Conservation (phyloP, 257 asterid genomes). For the Lantana camara region DNA sequence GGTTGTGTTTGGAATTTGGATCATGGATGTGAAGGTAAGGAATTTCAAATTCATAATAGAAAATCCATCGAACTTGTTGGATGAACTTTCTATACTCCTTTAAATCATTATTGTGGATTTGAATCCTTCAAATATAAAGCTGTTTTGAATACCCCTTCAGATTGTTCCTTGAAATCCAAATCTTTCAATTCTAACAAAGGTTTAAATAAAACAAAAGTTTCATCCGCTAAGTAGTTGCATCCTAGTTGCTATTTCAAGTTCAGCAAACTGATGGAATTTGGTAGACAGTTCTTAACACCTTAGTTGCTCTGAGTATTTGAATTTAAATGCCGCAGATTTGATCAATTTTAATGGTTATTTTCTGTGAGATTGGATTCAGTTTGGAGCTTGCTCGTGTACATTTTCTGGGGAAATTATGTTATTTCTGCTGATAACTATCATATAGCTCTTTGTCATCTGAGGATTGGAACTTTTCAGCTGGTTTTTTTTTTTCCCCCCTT, state of each 20-base stretch:
- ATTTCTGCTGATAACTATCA: background rate
- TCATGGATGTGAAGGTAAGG: too few species aligned
- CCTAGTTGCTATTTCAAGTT: background rate
- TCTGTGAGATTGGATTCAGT: background rate
- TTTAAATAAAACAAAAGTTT: background rate
- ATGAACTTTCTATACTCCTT: too few species aligned
- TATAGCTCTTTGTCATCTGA: constrained; percentile 14
- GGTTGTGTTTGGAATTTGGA: too few species aligned
- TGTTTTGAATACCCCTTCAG: too few species aligned
- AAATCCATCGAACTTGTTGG: too few species aligned
- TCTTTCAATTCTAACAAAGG: too few species aligned
- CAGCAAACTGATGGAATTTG: background rate
- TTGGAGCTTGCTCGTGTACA: background rate
- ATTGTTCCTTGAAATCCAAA: too few species aligned
- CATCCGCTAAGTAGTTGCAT: background rate
- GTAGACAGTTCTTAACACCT: background rate
- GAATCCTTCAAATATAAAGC: too few species aligned
- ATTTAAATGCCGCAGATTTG: background rate
- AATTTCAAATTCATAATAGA: too few species aligned
- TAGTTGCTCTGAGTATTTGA: constrained; percentile 2
- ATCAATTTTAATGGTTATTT: constrained; percentile 8
- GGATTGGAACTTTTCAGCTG: background rate
- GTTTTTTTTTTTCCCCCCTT: background rate
- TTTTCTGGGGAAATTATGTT: background rate
- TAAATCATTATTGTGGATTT: too few species aligned